Percentiles rank a stretch among this genome's conserved stretches.
phyloP scores from a whole-genome alignment of 106 monocot genomes.

The Dioscorea zingiberensis region DNA sequence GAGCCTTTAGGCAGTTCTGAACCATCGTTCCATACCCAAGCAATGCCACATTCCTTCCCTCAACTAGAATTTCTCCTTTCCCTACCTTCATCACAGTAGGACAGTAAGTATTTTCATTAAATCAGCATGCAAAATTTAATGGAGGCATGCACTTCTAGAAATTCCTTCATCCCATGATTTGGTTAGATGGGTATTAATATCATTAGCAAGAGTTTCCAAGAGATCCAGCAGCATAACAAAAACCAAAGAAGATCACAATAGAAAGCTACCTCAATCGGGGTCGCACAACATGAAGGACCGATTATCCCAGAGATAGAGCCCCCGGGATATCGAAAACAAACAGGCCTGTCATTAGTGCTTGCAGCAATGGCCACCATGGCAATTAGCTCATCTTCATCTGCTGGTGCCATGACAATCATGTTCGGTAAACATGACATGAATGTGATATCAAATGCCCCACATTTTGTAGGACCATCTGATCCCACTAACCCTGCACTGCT shows the following conservation, averaged over 20 bases:
- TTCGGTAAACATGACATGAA: conserved; percentile 80
- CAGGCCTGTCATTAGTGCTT: conserved; percentile 39
- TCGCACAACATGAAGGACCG: conserved; percentile 12
- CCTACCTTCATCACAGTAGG: conserved; percentile 40
- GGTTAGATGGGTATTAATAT: too few species aligned
- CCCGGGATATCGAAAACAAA: conserved; percentile 67
- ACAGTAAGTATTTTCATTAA: neutral
- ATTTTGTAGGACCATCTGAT: conserved; percentile 47
- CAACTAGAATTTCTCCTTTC: conserved; percentile 58
- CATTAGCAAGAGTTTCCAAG: too few species aligned
- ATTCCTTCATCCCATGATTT: too few species aligned
- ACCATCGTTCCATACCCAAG: conserved; percentile 79
- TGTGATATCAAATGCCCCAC: conserved; percentile 73
- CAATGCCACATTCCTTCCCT: conserved; percentile 60
- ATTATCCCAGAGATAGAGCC: conserved; percentile 25
- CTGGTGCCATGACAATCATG: conserved; percentile 87
- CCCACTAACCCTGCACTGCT: conserved; percentile 63
- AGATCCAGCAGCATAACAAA: too few species aligned
- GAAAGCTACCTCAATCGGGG: conserved; percentile 34
- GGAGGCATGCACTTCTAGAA: too few species aligned
- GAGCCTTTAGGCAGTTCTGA: conserved; percentile 69
- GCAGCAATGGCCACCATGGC: conserved; percentile 70
- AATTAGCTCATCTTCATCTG: conserved; percentile 51
- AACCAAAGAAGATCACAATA: neutral
- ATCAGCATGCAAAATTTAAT: too few species aligned